Base-by-base conservation (phyloP, 139 green algal genomes). In the Yamagishiella unicocca region DNA sequence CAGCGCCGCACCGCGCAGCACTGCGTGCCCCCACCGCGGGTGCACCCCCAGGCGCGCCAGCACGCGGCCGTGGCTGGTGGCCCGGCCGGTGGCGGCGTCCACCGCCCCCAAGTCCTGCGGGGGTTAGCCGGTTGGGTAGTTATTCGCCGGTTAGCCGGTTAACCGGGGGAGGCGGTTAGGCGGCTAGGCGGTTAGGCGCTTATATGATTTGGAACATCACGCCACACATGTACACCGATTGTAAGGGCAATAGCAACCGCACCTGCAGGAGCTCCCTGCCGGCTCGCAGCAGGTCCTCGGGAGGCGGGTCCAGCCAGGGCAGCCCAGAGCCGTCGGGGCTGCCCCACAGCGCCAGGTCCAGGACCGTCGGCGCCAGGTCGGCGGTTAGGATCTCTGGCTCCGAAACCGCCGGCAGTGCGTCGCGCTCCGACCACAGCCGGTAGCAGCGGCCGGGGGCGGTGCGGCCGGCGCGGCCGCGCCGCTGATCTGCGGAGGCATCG, bases 231-330 rank as follows among this genome's bases (percentile, higher is more conserved):
- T n/a, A n/a, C n/a, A n/a, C n/a, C n/a, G n/a, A n/a, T n/a, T n/a
- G n/a, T n/a, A n/a, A n/a, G n/a, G n/a, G n/a, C n/a, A n/a, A n/a
- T n/a, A n/a, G 50, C 50, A 25, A 58, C 22, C 77, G 22, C 54
- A 84, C 77, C 71, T 67, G 29, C 40, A 96, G 90, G 76, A 95
- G 89, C 74, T 89, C 73, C 14, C 54, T 38, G 6, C 89, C 94
- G 1, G 71, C 71, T 6, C 29, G 55, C 55, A 95, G 21, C 6
- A 67, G 64, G 1, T 58, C 77, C 22, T 42, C 55, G 0, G 90
- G 88, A 4, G 94, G 94, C 0, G 90, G 54, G 61, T 96, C 94
- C n/a, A 95, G 87, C 92, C 93, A 96, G 40, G 87, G 66, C 84
- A 96, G 80, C 7, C 42, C 87, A 1, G 46, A 37, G 25, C 72